phyloP scores from a whole-genome alignment of 305 asterid genomes.

The Fraxinus dipetala region DNA sequence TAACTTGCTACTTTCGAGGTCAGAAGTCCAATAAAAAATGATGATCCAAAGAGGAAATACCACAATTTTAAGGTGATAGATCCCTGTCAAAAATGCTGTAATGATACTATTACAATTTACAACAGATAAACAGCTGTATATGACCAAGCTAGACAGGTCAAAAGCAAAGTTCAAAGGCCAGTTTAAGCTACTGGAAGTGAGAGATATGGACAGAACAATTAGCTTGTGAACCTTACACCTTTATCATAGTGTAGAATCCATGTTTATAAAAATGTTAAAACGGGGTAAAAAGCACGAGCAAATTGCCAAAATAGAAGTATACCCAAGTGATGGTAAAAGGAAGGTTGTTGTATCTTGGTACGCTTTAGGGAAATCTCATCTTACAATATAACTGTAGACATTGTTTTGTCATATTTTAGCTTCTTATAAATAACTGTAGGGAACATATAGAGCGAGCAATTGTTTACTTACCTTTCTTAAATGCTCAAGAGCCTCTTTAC shows the following conservation, averaged over 20 bases:
- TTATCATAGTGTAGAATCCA: background rate
- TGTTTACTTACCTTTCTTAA: constrained; percentile 65
- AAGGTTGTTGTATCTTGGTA: background rate
- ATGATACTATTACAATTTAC: background rate
- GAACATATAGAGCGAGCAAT: constrained; percentile 3
- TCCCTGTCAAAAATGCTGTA: background rate
- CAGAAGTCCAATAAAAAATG: background rate
- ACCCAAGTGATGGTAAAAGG: background rate
- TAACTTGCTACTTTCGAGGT: background rate
- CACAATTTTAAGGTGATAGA: background rate
- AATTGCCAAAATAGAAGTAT: background rate
- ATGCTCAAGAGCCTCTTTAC: constrained; percentile 81
- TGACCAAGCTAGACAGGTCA: background rate
- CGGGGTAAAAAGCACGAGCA: background rate
- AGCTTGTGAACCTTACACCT: background rate
- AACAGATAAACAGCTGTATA: background rate
- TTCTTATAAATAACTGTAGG: background rate
- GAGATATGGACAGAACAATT: background rate
- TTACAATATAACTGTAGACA: background rate
- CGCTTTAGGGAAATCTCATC: background rate
- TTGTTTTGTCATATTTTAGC: background rate
- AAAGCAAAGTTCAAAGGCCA: background rate
- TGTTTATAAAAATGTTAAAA: background rate
- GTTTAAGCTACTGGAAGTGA: background rate
- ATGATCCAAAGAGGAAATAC: background rate